Conservation (phyloP, 441 rosid genomes). For the Sinapis alba region DNA sequence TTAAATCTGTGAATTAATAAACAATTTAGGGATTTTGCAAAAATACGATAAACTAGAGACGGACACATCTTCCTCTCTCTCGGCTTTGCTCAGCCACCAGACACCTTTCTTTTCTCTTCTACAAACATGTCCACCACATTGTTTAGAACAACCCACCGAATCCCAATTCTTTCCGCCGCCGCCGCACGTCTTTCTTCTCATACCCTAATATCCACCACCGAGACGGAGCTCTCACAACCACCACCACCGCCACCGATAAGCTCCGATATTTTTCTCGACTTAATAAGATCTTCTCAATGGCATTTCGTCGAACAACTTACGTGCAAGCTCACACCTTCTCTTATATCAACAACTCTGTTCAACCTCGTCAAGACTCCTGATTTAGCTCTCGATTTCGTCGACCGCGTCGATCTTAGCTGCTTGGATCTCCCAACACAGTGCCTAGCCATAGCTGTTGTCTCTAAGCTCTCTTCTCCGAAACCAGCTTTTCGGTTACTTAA, state of each 20-base stretch:
- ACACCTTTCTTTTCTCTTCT: too few species aligned
- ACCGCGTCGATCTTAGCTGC: conserved; percentile 43
- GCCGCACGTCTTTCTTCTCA: conserved; percentile 40
- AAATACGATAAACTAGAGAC: not conserved
- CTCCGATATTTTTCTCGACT: conserved; percentile 22
- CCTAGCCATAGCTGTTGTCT: conserved; percentile 60
- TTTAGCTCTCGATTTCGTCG: conserved; percentile 53
- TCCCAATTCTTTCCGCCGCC: not conserved
- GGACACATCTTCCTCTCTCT: not conserved
- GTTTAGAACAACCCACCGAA: conserved; percentile 1
- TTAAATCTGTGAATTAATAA: not conserved
- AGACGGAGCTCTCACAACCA: conserved; percentile 11
- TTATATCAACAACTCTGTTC: conserved; percentile 51
- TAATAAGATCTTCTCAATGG: conserved; percentile 67
- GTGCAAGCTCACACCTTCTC: conserved; percentile 45
- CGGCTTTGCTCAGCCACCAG: too few species aligned
- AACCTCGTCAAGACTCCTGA: conserved; percentile 59
- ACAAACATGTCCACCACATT: too few species aligned
- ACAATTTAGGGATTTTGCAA: not conserved
- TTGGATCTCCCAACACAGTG: conserved; percentile 65
- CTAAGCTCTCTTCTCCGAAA: conserved; percentile 60
- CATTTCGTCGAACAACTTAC: conserved; percentile 70
- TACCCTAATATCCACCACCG: conserved; percentile 4
- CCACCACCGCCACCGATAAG: conserved; percentile 22
- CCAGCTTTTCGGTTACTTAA: conserved; percentile 61